Conservation (phyloP, 1,139 yeast genomes). For the Candida smagusa region DNA sequence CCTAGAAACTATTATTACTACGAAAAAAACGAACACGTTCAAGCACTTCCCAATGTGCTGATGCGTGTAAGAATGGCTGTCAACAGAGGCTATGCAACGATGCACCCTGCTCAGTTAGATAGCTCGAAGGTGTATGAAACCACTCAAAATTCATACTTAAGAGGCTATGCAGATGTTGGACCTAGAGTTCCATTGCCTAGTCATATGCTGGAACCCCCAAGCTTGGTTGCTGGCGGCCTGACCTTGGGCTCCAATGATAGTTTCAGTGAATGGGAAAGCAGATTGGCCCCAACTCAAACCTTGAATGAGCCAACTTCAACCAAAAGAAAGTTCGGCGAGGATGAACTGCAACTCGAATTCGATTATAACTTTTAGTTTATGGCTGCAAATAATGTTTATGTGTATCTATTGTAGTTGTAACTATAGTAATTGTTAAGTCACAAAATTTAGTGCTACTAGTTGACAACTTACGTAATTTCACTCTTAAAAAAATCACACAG, state of each 20-base stretch:
- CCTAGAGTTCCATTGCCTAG: conserved; percentile 56
- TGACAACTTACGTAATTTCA: neutral
- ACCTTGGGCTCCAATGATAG: conserved; percentile 38
- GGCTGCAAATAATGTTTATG: too few relatives aligned
- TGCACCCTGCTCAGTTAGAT: conserved; percentile 14
- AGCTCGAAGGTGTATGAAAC: conserved; percentile 5
- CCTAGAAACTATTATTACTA: conserved; percentile 8
- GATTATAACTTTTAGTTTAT: conserved; percentile 11
- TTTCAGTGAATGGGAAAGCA: conserved; percentile 48
- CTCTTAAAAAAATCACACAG: conserved; percentile 1
- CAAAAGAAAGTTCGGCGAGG: conserved; percentile 43
- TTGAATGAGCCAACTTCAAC: conserved; percentile 8
- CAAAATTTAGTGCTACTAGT: neutral
- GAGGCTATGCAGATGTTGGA: conserved; percentile 7
- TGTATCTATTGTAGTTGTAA: too few relatives aligned
- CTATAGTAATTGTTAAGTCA: too few relatives aligned
- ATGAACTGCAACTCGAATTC: conserved; percentile 17
- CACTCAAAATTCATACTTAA: conserved; percentile 5
- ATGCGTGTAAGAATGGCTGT: conserved; percentile 71
- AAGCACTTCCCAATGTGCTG: conserved; percentile 53
- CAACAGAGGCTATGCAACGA: conserved; percentile 53
- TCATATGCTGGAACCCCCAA: conserved; percentile 38
- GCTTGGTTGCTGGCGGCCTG: conserved; percentile 36
- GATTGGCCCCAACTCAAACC: conserved; percentile 13
- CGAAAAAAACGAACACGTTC: conserved; percentile 13